These are phyloP conservation scores for Boletus reticulatus DNA, from an alignment of 768 basidiomycete genomes.

Conservation along the genomic window DNA sequence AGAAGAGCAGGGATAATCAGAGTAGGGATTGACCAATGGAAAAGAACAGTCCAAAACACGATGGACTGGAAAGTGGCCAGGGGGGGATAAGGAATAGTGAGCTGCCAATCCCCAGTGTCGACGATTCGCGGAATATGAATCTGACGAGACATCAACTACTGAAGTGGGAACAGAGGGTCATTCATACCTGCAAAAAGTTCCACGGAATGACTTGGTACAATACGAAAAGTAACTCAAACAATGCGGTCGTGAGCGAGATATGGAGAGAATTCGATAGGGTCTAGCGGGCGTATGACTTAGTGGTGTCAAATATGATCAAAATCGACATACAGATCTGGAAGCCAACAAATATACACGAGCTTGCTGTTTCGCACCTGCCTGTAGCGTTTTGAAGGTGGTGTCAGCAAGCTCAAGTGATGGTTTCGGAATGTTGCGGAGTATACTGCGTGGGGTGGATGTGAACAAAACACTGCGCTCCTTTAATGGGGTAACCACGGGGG, in stretches of 20 bases:
- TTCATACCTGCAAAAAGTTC: conserved; percentile 41
- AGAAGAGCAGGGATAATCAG: conserved; percentile 55
- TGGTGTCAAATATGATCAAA: background rate
- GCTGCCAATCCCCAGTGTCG: conserved; percentile 6
- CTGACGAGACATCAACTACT: conserved; percentile 11
- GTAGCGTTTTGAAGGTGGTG: conserved; percentile 20
- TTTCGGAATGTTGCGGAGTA: conserved; percentile 21
- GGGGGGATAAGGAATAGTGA: conserved; percentile 49
- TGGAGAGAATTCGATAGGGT: conserved; percentile 65
- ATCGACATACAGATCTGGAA: conserved; percentile 29
- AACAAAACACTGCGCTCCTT: conserved; percentile 15
- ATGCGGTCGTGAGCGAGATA: conserved; percentile 54
- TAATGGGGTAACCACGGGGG: conserved; percentile 10
- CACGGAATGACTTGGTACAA: conserved; percentile 54
- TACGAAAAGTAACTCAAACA: conserved; percentile 55
- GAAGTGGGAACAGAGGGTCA: background rate
- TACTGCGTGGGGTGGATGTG: conserved; percentile 28
- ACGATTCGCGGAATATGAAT: conserved; percentile 13
- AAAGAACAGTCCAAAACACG: conserved; percentile 51
- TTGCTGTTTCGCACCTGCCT: conserved; percentile 17
- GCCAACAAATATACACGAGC: conserved; percentile 18
- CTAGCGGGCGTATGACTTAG: conserved; percentile 28
- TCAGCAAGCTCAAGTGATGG: conserved; percentile 22
- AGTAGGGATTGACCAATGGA: conserved; percentile 64
- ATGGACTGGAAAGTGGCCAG: conserved; percentile 40